Evolutionary conservation across 352 stramenopile genomes (phyloP).

Genomic region (Phytophthora pluvialis): DNA sequence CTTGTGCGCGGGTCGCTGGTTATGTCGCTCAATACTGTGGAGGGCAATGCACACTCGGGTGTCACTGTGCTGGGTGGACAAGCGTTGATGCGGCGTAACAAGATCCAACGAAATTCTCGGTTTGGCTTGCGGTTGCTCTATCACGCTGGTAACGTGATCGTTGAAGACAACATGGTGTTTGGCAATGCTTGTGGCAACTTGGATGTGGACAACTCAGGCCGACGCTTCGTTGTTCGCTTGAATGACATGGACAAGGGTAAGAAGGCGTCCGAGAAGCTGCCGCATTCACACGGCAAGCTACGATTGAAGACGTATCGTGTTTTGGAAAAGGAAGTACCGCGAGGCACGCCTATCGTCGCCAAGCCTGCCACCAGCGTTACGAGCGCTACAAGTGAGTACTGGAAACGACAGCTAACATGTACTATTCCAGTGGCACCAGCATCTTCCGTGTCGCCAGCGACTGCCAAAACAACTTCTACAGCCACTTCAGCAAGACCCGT

Average conservation of each 20-base stretch:
- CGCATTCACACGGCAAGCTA: constrained; percentile 60
- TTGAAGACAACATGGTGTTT: constrained; percentile 76
- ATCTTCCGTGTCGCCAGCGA: background rate
- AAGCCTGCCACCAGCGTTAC: background rate
- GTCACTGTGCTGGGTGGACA: constrained; percentile 64
- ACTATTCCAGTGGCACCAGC: background rate
- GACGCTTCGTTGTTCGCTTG: constrained; percentile 79
- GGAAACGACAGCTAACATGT: constrained; percentile 21
- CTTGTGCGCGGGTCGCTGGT: constrained; percentile 61
- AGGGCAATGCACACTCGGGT: constrained; percentile 62
- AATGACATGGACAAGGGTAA: constrained; percentile 80
- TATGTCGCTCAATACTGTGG: constrained; percentile 63
- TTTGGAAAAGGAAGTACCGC: constrained; percentile 34
- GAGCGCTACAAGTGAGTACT: constrained; percentile 25
- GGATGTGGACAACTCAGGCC: constrained; percentile 76
- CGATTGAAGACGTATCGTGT: constrained; percentile 50
- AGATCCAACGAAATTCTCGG: constrained; percentile 65
- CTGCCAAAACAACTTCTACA: background rate
- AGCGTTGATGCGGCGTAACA: constrained; percentile 67
- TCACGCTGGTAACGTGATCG: constrained; percentile 69
- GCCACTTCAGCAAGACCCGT: constrained; percentile 8
- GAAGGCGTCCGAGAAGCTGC: constrained; percentile 44
- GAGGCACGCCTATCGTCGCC: background rate
- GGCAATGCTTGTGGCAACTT: constrained; percentile 76
- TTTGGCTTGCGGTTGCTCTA: constrained; percentile 81